These are phyloP conservation scores for Biscogniauxia sp. DNA, from an alignment of 2,329 filamentous ascomycete genomes.

Conservation along the genomic window DNA sequence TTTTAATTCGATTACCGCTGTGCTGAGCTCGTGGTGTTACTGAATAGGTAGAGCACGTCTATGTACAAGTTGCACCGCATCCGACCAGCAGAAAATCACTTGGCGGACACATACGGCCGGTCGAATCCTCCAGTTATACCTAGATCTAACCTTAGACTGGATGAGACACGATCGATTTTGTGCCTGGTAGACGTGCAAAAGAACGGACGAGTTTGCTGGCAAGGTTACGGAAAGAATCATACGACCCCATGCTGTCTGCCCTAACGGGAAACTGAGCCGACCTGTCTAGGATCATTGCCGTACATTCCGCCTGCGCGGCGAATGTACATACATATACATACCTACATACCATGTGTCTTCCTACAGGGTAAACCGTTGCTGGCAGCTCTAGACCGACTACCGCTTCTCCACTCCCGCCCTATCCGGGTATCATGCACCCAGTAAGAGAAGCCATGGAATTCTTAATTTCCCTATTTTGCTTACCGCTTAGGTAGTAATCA, in stretches of 20 bases:
- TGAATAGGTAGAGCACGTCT: slow-evolving; percentile 2
- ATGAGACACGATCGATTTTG: slow-evolving; percentile 12
- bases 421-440: not conserved
- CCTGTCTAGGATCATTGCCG: not conserved
- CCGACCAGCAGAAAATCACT: slow-evolving; percentile 2
- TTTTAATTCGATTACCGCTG: slow-evolving; percentile 14
- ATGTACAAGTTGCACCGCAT: slow-evolving; percentile 8
- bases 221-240: not conserved
- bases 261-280: not conserved
- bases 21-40: slow-evolving; percentile 4
- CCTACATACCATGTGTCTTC: not conserved
- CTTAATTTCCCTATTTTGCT: not conserved
- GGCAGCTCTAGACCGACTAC: not conserved
- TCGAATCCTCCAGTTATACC: slow-evolving; percentile 11
- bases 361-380: not conserved
- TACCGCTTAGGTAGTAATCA: not conserved
- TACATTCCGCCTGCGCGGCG: not conserved
- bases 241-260: not conserved
- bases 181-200: slow-evolving; percentile 14
- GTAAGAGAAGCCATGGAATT: not conserved
- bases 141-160: slow-evolving; percentile 8
- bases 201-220: not conserved
- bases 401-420: not conserved
- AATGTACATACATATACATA: not conserved
- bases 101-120: slow-evolving; percentile 8